Evolutionary conservation across 257 asterid species (phyloP), one percentile per base, ranked within the genome.

Genomic region (Solanum piurae): DNA sequence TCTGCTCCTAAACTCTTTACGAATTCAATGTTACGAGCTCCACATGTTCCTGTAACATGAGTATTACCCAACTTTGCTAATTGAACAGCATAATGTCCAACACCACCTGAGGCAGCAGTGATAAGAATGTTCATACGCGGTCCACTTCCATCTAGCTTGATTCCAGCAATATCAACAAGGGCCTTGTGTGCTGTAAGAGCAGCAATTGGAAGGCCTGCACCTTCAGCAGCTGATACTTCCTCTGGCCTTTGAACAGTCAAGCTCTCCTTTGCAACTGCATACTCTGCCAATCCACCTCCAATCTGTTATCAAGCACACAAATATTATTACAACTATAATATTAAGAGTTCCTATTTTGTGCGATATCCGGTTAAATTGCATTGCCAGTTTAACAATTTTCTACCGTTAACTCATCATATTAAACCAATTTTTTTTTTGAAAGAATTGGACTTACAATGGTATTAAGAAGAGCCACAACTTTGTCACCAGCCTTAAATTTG

Each of bases 21-120:
- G 0, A 95, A 74, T 52, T 93, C 94, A 6, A 92, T 0, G 86
- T 95, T 93, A 8, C 96, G 93, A 18, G 94, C 94, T 27, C 97
- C 98, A 60, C 97, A 95, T 0, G 97, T 94, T 18, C 94, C 98
- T 1, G 95, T 92, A 34, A 95, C 94, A 6, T 95, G 96, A 6
- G 92, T 55, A 55, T 95, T 95, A 13, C 93, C 95, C 14, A 93
- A 91, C 89, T 95, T 95, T 20, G 98, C 98, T 5, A 95, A 92
- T 58, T 95, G 98, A 55, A 95, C 95, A 3, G 95, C 98, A 9
- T 92, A 92, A 38, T 89, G 94, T 5, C 98, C 96, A 2, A 95
- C 97, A 2, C 98, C 98, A 14, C 97, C 97, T 0, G 95, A 92
- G 58, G 96, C 95, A 7, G 96, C 96, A 1, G 97, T 94, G 83